A percentile compares a stretch with the other conserved stretches of the same genome.
These are phyloP conservation scores for Rubia balearica DNA, from an alignment of 305 asterid species.

Conservation along the genomic window DNA sequence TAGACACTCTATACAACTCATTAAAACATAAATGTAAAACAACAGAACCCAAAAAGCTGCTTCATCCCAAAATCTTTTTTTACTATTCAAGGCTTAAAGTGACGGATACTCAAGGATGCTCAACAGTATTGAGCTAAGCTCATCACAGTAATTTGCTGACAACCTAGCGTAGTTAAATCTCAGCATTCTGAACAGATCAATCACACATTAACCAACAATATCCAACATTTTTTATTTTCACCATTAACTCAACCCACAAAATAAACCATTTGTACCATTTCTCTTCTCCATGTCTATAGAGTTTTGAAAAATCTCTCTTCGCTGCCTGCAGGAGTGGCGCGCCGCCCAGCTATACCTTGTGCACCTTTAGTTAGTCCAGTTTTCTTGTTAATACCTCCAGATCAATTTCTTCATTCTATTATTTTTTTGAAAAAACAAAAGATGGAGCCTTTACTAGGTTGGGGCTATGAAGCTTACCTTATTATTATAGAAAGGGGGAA, in stretches of 20 bases:
- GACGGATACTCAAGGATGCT: not conserved
- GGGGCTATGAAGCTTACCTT: no score
- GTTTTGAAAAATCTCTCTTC: no score
- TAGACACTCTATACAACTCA: not conserved
- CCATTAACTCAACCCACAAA: not conserved
- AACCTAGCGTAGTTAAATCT: not conserved
- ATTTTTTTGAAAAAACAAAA: no score
- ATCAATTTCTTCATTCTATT: no score
- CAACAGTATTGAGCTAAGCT: not conserved
- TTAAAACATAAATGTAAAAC: not conserved
- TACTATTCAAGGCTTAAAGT: not conserved
- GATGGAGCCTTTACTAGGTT: no score
- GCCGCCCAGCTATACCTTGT: no score
- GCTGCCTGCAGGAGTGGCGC: no score
- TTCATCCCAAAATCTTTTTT: not conserved
- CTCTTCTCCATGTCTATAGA: no score
- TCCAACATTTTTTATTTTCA: not conserved
- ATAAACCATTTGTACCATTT: no score
- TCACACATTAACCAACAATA: not conserved
- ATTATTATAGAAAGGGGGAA: no score
- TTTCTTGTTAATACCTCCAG: no score
- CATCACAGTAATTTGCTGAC: not conserved
- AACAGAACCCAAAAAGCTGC: constrained; percentile 8
- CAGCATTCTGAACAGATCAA: not conserved
- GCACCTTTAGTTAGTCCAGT: no score